Percentiles rank a stretch among this genome's conserved stretches.
These are phyloP conservation scores for Psilocybe azurescens DNA, from an alignment of 768 basidiomycete species.

Conservation along the genomic window DNA sequence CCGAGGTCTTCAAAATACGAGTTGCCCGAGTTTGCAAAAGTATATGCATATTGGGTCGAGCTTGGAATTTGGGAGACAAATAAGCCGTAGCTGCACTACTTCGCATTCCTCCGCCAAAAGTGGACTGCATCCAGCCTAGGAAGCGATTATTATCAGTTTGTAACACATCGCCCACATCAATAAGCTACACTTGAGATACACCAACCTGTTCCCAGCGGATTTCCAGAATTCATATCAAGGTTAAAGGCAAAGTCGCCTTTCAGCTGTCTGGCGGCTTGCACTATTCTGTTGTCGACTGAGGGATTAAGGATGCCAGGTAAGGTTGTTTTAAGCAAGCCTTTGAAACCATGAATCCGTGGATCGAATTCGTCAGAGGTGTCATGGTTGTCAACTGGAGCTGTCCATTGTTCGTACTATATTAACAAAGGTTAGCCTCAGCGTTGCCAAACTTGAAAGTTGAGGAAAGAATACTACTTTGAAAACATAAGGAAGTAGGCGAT, in stretches of 20 bases:
- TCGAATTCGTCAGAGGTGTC: slow-evolving; percentile 34
- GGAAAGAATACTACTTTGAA: neutral
- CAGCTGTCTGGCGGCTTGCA: slow-evolving; percentile 38
- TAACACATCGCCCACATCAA: neutral
- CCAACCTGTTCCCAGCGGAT: slow-evolving; percentile 36
- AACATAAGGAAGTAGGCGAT: slow-evolving; percentile 32
- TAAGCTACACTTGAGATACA: neutral
- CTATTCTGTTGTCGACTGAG: slow-evolving; percentile 32
- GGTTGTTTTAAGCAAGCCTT: slow-evolving; percentile 27
- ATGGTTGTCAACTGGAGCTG: slow-evolving; percentile 32
- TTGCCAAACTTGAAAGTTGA: slow-evolving; percentile 7
- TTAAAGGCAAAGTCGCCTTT: slow-evolving; percentile 33
- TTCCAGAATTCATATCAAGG: slow-evolving; percentile 34
- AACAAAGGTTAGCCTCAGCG: slow-evolving; percentile 9
- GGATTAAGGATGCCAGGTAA: slow-evolving; percentile 28
- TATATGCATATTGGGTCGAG: slow-evolving; percentile 35
- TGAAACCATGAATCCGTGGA: slow-evolving; percentile 26
- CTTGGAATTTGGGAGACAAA: slow-evolving; percentile 26
- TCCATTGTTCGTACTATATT: slow-evolving; percentile 31
- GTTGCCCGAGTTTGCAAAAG: slow-evolving; percentile 33
- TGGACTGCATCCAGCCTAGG: slow-evolving; percentile 28
- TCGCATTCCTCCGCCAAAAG: slow-evolving; percentile 32
- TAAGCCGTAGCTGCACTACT: slow-evolving; percentile 38
- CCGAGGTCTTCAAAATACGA: slow-evolving; percentile 24
- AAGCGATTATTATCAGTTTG: slow-evolving; percentile 25